These are phyloP conservation scores for Capsicum baccatum DNA, from an alignment of 257 asterid genomes.

Conservation along the genomic window DNA sequence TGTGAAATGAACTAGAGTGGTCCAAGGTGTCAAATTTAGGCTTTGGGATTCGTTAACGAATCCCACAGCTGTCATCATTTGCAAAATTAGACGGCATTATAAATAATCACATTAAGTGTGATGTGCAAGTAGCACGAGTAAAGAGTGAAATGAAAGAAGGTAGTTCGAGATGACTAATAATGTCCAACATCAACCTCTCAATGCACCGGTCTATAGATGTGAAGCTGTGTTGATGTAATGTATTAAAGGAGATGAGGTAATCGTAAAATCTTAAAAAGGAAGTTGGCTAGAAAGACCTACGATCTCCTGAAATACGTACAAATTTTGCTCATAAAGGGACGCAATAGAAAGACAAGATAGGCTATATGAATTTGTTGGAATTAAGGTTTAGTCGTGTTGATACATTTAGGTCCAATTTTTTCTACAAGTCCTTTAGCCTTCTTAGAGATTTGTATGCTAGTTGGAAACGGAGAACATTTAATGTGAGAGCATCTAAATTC, in stretches of 20 bases:
- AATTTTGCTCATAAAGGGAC: neutral
- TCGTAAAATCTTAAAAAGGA: neutral
- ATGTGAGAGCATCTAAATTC: neutral
- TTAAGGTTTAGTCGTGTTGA: neutral
- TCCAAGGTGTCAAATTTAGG: slow-evolving; percentile 99
- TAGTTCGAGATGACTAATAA: neutral
- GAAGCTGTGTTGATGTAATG: neutral
- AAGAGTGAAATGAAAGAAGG: neutral
- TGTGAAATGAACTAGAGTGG: slow-evolving; percentile 59
- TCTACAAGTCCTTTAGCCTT: neutral
- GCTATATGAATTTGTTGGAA: neutral
- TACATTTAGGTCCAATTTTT: neutral
- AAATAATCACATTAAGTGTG: neutral
- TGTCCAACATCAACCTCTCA: neutral
- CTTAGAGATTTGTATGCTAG: neutral
- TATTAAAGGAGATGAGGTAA: neutral
- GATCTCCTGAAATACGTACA: neutral
- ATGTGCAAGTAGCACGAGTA: neutral
- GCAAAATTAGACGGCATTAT: neutral
- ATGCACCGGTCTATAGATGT: neutral
- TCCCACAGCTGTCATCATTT: slow-evolving; percentile 57
- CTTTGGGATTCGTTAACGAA: slow-evolving; percentile 78
- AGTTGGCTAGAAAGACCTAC: neutral
- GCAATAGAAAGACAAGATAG: neutral
- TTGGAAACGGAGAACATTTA: neutral